These are phyloP conservation scores for Aspergillus quadrilineatus DNA, from an alignment of 2,329 filamentous ascomycete species.

Conservation along the genomic window DNA sequence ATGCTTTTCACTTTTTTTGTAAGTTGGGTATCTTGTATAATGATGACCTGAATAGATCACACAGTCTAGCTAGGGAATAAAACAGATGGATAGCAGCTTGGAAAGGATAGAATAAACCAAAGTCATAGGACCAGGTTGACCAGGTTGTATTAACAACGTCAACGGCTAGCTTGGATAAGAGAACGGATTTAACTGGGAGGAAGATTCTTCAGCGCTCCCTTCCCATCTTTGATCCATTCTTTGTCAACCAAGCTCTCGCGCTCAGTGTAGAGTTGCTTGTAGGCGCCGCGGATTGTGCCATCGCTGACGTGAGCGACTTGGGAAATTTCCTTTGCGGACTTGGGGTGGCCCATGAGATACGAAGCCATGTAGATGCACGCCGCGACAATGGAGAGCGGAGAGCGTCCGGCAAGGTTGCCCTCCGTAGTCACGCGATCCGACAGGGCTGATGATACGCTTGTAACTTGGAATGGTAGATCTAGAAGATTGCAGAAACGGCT, in stretches of 20 bases:
- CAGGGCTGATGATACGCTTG: conserved; percentile 75
- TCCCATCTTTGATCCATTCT: conserved; percentile 71
- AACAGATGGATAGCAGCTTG: not conserved
- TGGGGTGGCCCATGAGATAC: conserved; percentile 75
- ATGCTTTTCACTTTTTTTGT: conserved; percentile 6
- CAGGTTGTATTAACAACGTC: not conserved
- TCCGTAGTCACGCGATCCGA: conserved; percentile 74
- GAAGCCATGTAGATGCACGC: conserved; percentile 97
- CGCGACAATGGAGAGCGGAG: conserved; percentile 87
- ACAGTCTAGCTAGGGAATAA: conserved; percentile 9
- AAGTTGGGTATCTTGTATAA: conserved; percentile 20
- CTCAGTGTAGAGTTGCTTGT: conserved; percentile 79
- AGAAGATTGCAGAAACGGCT: conserved; percentile 86
- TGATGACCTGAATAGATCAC: not conserved
- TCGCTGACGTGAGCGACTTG: conserved; percentile 85
- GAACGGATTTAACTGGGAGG: conserved; percentile 50
- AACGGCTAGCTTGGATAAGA: not conserved
- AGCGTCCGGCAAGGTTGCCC: conserved; percentile 84
- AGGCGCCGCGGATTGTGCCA: conserved; percentile 93
- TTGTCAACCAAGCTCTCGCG: conserved; percentile 72
- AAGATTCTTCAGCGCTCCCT: conserved; percentile 69
- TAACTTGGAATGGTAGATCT: conserved; percentile 70
- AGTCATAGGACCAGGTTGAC: not conserved
- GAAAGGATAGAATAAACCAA: not conserved
- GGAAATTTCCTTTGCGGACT: conserved; percentile 83